Evolutionary conservation across 306 rosid genomes (phyloP).

Genomic region (Mimosa bimucronata): DNA sequence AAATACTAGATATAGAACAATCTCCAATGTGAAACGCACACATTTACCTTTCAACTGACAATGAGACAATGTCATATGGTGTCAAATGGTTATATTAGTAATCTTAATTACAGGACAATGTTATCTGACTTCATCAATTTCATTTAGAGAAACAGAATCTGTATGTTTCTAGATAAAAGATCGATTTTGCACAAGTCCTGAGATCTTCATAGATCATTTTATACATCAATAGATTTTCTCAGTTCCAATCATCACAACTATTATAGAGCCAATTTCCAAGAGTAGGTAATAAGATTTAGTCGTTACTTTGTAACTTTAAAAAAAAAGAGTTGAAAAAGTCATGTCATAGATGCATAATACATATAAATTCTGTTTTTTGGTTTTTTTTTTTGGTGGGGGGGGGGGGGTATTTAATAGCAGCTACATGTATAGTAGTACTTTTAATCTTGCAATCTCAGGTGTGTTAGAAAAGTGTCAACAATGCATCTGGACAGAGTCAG

Average conservation of each 20-base stretch:
- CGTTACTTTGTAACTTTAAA: background rate
- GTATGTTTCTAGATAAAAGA: constrained; percentile 10
- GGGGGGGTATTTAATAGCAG: background rate
- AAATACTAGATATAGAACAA: background rate
- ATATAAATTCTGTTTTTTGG: too few relatives aligned
- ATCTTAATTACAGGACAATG: background rate
- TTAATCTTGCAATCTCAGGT: background rate
- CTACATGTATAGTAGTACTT: background rate
- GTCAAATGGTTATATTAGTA: constrained; percentile 7
- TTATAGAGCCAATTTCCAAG: constrained; percentile 8
- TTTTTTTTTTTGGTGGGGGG: background rate
- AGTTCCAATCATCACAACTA: background rate
- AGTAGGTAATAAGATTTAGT: background rate
- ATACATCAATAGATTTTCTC: constrained; percentile 1
- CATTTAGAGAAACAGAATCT: background rate
- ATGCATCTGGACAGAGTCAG: background rate
- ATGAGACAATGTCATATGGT: constrained; percentile 1
- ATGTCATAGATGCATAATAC: background rate
- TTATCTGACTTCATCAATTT: background rate
- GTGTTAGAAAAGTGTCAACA: background rate
- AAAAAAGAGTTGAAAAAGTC: background rate
- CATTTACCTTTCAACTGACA: background rate
- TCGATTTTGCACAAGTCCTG: background rate
- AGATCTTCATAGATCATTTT: constrained; percentile 14
- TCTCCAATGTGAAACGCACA: background rate